Percentiles rank a stretch among this genome's conserved stretches.
phyloP scores from a whole-genome alignment of 2,329 filamentous ascomycete genomes.

The Colletotrichum sp. region DNA sequence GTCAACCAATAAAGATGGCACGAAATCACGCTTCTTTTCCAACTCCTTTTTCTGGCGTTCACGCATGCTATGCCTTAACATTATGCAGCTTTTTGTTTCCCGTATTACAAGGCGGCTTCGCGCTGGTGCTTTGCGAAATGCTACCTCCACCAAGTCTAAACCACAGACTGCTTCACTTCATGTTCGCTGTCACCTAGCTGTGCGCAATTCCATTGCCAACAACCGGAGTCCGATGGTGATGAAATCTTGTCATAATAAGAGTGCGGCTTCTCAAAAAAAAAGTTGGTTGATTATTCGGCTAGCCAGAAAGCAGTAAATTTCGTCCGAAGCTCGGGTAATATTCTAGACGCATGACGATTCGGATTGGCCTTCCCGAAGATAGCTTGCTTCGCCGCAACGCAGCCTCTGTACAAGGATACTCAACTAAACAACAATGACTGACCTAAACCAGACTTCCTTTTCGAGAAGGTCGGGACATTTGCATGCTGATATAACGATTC shows the following conservation, averaged over 20 bases:
- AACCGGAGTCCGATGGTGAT: background rate
- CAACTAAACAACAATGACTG: background rate
- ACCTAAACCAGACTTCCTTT: background rate
- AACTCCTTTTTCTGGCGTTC: fast-evolving
- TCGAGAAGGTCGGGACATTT: background rate
- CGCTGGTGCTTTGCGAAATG: background rate
- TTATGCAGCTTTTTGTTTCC: background rate
- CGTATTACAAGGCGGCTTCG: background rate
- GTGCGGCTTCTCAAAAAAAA: fast-evolving
- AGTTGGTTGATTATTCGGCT: background rate
- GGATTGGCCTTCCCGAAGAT: background rate
- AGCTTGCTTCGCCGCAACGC: background rate
- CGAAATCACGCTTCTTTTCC: background rate
- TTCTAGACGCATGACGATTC: fast-evolving
- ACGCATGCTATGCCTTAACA: fast-evolving
- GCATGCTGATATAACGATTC: background rate
- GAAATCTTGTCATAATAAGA: background rate
- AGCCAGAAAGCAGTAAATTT: background rate
- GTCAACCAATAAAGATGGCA: background rate
- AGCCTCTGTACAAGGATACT: background rate
- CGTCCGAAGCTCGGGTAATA: background rate
- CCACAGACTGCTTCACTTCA: background rate
- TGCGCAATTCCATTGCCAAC: background rate
- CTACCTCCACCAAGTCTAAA: background rate
- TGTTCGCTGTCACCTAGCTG: background rate